phyloP scores from a whole-genome alignment of 257 asterid genomes.

The Nicotiana benthamiana region DNA sequence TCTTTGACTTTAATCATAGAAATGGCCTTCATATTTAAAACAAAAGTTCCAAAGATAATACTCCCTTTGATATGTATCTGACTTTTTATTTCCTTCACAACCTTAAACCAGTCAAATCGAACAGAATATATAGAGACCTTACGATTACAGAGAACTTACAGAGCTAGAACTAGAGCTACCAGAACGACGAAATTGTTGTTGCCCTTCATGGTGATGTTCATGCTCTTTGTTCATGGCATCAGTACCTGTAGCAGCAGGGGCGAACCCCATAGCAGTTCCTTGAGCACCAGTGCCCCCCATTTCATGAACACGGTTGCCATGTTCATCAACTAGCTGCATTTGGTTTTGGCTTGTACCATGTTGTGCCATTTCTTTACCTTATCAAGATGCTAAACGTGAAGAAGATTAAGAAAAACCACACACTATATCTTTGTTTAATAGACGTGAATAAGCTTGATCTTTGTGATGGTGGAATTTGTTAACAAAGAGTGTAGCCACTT shows the following conservation, averaged over 20 bases:
- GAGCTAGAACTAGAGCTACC: conserved; percentile 17
- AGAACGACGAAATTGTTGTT: neutral
- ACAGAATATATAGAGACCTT: neutral
- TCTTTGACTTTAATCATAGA: too few relatives aligned
- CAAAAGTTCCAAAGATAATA: too few relatives aligned
- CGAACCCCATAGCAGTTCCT: conserved; percentile 30
- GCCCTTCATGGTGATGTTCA: neutral
- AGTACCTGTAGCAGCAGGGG: neutral
- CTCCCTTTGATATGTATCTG: too few relatives aligned
- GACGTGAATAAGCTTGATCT: neutral
- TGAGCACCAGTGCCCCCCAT: neutral
- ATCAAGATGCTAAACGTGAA: neutral
- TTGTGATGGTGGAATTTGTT: neutral
- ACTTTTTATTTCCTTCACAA: too few relatives aligned
- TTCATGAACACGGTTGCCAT: neutral
- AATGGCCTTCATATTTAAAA: too few relatives aligned
- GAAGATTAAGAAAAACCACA: neutral
- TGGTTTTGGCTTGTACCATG: neutral
- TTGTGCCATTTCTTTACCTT: neutral
- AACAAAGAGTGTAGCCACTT: neutral
- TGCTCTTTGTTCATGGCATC: neutral
- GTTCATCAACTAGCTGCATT: conserved; percentile 1
- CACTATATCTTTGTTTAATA: neutral
- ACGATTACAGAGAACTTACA: neutral
- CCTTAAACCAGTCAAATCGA: too few relatives aligned